A percentile compares a stretch with the other conserved stretches of the same genome.
Evolutionary conservation across 345 rosid species (phyloP).

Genomic region (Sisymbrium altissimum): DNA sequence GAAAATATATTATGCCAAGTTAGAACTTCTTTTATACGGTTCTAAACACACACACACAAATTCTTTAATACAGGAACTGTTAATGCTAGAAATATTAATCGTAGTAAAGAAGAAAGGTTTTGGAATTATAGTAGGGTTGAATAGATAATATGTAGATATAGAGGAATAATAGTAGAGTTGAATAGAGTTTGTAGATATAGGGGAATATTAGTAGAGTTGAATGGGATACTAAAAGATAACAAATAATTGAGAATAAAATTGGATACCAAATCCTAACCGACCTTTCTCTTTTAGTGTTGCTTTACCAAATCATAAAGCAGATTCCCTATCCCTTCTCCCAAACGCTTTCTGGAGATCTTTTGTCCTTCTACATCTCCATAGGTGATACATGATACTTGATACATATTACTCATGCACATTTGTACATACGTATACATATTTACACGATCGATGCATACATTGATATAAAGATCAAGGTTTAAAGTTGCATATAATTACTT

Average conservation of each 20-base stretch:
- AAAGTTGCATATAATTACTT: background rate
- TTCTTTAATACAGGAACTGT: background rate
- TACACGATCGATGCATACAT: background rate
- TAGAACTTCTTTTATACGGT: background rate
- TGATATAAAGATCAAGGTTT: background rate
- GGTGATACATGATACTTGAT: background rate
- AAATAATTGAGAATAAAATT: slow-evolving; percentile 24
- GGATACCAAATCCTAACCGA: slow-evolving; percentile 6
- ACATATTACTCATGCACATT: background rate
- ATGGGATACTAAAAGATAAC: slow-evolving; percentile 9
- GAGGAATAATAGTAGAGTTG: background rate
- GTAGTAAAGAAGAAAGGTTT: background rate
- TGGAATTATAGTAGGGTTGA: background rate
- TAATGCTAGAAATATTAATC: background rate
- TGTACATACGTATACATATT: background rate
- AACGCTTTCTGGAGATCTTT: slow-evolving; percentile 16
- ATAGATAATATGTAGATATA: background rate
- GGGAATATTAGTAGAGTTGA: slow-evolving; percentile 3
- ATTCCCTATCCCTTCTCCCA: slow-evolving; percentile 29
- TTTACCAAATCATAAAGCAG: slow-evolving; percentile 19
- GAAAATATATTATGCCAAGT: slow-evolving; percentile 6
- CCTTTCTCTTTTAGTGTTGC: slow-evolving; percentile 10
- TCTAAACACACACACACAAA: background rate
- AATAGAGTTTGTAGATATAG: background rate
- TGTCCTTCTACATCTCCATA: background rate